Evolutionary conservation across 331 rosid species (phyloP).

Genomic region (Prunus yedoensis): DNA sequence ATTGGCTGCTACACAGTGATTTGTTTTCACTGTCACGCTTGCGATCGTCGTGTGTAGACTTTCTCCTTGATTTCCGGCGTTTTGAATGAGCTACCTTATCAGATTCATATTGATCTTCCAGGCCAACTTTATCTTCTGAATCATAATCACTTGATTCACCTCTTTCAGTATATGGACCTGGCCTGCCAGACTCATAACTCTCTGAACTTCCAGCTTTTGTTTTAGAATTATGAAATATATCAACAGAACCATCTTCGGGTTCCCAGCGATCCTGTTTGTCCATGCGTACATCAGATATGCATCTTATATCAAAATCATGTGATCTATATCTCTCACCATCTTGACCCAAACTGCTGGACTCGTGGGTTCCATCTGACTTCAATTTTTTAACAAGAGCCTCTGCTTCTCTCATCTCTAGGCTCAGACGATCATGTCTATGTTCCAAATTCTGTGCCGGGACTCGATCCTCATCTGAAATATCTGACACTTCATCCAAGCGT

Average conservation of each 20-base stretch:
- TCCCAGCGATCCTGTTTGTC: slow-evolving; percentile 27
- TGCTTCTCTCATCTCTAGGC: slow-evolving; percentile 3
- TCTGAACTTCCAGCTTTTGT: not conserved
- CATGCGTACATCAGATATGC: not conserved
- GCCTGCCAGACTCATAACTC: not conserved
- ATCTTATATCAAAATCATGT: slow-evolving; percentile 1
- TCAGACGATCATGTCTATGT: not conserved
- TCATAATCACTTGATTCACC: slow-evolving; percentile 5
- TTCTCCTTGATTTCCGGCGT: slow-evolving; percentile 3
- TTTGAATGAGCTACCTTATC: not conserved
- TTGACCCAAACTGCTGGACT: slow-evolving; percentile 17
- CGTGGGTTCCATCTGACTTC: slow-evolving; percentile 17
- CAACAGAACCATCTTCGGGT: slow-evolving; percentile 16
- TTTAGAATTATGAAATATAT: not conserved
- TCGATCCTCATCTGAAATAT: slow-evolving; percentile 2
- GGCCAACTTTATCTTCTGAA: not conserved
- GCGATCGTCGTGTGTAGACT: not conserved
- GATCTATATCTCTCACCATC: not conserved
- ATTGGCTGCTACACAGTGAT: slow-evolving; percentile 6
- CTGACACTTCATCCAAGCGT: slow-evolving; percentile 10
- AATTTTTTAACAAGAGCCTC: not conserved
- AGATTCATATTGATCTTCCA: not conserved
- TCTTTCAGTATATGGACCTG: slow-evolving; percentile 2
- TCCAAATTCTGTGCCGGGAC: not conserved
- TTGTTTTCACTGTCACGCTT: not conserved